Evolutionary conservation across 1,284 basidiomycete species (phyloP), one percentile per base, ranked within the genome.

Genomic region (Puccinia coronata): DNA sequence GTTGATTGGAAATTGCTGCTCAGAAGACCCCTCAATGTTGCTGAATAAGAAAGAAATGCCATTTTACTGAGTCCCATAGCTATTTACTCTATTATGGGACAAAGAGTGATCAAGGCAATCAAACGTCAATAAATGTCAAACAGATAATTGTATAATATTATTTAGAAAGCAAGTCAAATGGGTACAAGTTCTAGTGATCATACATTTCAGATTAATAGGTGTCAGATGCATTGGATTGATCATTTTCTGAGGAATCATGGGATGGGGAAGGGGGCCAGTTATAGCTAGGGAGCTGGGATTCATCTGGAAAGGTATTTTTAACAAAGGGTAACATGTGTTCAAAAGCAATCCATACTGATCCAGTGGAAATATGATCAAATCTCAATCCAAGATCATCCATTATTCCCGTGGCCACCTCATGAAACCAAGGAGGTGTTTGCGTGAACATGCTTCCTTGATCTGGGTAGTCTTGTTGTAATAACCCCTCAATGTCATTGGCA

Each of bases 391-490:
- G 28, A 18, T 1, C 9, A 12, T 6, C 31, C 57, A 61, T 61
- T 4, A 61, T 34, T 61, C 28, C 31, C 16, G 57, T 34, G 28
- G 31, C 57, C 14, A 36, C 28, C 6, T 61, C 57, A 61, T 61
- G 57, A 34, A 61, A 61, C 57, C 57, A 61, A 34, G 57, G 57
- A 16, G 65, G 39, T 25, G 65, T 67, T 16, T 67, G 65, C 1
- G 65, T 43, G 25, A 67, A 67, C 65, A 67, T 41, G 1, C 2
- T 23, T 43, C n/a, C 36, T 28, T 47, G 18, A 12, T 41, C 65
- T 43, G 65, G 65, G 25, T 67, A 67, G 1, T 67, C 65, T 6
- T 67, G 3, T 5, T 67, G 18, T 14, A 67, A 43, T 1, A 67
- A 3, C 25, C 12, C 2, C 20, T 67, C 9, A 67, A 67, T 41